Base-by-base conservation (phyloP, 805 yeast species). In the Barnettozyma sp. region DNA sequence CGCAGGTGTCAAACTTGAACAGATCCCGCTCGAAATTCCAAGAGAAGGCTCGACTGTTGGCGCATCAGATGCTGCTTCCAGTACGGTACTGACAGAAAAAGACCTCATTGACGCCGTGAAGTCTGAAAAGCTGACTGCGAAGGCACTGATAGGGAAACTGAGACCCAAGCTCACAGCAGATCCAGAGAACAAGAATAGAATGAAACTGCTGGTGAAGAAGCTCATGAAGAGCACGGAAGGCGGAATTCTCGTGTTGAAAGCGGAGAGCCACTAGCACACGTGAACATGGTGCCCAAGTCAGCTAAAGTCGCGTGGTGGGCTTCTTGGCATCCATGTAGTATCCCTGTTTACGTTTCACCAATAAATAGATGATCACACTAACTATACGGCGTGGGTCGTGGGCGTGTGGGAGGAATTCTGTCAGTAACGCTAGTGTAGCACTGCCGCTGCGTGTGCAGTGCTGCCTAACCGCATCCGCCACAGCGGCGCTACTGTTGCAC, bases 71-170 rank as follows among this genome's bases (percentile, higher is more conserved):
- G 7, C 27, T 14, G 4, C 18, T 6, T 4, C 18, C 13, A 9
- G 18, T 12, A 22, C 20, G 25, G 47, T 82, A 9, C 22, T 33
- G 31, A 74, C 88, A 1, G 80, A 76, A 23, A 75, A 71, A 32
- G 95, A 85, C 50, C 82, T 88, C 36, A 70, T 80, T 42, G 66
- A 64, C 21, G 70, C 81, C 24, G 77, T 87, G 10, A 63, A 59
- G 13, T 64, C 55, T 12, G 61, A 59, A 6, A 56, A 56, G 26
- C 48, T 69, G 19, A 73, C 80, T 2, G 74, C 78, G 31, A 79
- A 76, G 53, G 81, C 71, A 44, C 68, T 84, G 54, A 73, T 83
- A 38, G 65, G 66, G 34, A 68, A 68, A 35, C 69, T 81, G 49
- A 80, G 70, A 59, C 65, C 66, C 34, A 80, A 82, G 50, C 73